Conservation (phyloP, 2,329 filamentous ascomycete species). For the Aphanoascus verrucosus region DNA sequence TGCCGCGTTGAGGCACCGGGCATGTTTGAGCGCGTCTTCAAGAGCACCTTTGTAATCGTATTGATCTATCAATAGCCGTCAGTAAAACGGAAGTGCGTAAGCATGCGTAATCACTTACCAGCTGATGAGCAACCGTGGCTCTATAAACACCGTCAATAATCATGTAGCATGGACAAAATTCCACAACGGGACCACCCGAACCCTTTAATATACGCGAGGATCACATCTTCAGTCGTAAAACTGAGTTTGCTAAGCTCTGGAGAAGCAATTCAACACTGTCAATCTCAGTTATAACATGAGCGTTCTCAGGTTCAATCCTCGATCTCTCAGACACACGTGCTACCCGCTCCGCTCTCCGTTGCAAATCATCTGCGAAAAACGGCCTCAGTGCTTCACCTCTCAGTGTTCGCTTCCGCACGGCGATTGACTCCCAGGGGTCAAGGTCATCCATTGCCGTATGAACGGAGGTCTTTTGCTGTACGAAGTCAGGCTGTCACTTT, state of each 20-base stretch:
- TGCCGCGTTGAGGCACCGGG: conserved; percentile 25
- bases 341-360: conserved; percentile 3
- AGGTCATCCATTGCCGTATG: neutral
- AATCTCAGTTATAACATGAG: conserved; percentile 12
- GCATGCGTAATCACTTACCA: conserved; percentile 24
- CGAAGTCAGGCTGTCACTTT: no score
- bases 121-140: conserved; percentile 19
- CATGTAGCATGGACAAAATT: neutral
- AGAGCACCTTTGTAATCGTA: conserved; percentile 22
- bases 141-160: conserved; percentile 29
- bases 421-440: conserved; percentile 11
- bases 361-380: conserved; percentile 8
- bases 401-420: conserved; percentile 5
- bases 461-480: neutral
- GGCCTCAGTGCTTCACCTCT: conserved; percentile 9
- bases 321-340: conserved; percentile 7
- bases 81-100: neutral
- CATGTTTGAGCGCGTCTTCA: conserved; percentile 19
- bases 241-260: conserved; percentile 6
- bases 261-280: conserved; percentile 8
- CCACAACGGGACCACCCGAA: neutral
- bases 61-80: conserved; percentile 11
- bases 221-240: conserved; percentile 19
- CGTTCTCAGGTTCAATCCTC: conserved; percentile 4
- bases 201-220: conserved; percentile 21